phyloP scores from a whole-genome alignment of 1,284 basidiomycete species.

The Apiotrichum akiyoshidainum region DNA sequence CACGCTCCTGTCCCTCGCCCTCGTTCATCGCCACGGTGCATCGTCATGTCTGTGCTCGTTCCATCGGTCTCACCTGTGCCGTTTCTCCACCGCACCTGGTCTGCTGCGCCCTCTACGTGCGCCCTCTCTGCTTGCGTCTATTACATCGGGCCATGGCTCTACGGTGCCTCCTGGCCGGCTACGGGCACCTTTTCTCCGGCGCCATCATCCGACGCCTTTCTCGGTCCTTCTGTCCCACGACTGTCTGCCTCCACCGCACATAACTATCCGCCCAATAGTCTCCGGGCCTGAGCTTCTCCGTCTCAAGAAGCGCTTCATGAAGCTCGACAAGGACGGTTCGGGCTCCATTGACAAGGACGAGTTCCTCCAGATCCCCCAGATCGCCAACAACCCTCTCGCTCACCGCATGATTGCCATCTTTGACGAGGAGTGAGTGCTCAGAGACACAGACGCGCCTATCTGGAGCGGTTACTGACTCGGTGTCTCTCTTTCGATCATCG shows the following conservation, averaged over 20 bases:
- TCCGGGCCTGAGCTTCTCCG: constrained; percentile 86
- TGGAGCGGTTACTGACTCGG: not conserved
- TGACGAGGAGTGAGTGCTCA: constrained; percentile 84
- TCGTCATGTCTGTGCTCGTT: too few relatives aligned
- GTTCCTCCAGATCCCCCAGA: constrained; percentile 97
- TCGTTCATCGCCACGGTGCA: too few relatives aligned
- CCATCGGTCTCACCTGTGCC: too few relatives aligned
- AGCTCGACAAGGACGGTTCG: constrained; percentile 95
- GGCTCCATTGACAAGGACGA: constrained; percentile 98
- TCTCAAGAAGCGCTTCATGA: constrained; percentile 98
- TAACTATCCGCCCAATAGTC: constrained; percentile 57
- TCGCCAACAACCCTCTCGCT: constrained; percentile 94
- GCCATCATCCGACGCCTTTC: not conserved
- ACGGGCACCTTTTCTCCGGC: too few relatives aligned
- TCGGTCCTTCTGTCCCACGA: not conserved
- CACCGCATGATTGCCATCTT: constrained; percentile 99
- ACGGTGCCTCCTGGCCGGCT: too few relatives aligned
- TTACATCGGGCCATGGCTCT: too few relatives aligned
- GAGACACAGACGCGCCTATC: not conserved
- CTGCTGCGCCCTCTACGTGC: too few relatives aligned
- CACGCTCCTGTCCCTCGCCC: too few relatives aligned
- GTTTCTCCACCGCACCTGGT: too few relatives aligned
- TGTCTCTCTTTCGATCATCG: too few relatives aligned
- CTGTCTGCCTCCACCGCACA: not conserved
- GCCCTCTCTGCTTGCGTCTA: too few relatives aligned